Evolutionary conservation across 768 basidiomycete genomes (phyloP).

Genomic region (Dioszegia aurantiaca): DNA sequence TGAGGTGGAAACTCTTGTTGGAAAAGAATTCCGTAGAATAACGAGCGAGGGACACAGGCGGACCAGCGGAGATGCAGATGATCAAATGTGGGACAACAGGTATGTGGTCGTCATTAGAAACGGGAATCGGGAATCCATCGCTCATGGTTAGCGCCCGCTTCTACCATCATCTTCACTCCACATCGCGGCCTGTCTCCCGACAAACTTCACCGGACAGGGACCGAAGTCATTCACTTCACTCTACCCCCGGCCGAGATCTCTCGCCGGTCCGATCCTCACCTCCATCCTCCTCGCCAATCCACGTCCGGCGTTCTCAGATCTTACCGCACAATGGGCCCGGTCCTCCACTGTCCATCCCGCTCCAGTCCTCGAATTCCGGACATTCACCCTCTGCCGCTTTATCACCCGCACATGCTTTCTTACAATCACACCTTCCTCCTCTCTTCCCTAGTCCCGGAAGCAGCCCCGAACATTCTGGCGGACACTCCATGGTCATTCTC

Average conservation of each 20-base stretch:
- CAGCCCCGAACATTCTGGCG: constrained; percentile 24
- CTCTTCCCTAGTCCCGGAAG: constrained; percentile 25
- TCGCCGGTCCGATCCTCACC: constrained; percentile 17
- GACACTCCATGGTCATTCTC: constrained; percentile 41
- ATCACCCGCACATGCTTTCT: constrained; percentile 45
- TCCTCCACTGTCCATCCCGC: constrained; percentile 13
- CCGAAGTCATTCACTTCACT: constrained; percentile 27
- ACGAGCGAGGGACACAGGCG: constrained; percentile 30
- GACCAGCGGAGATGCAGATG: constrained; percentile 20
- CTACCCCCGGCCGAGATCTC: constrained; percentile 17
- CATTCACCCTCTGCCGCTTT: constrained; percentile 26
- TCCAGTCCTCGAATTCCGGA: background rate
- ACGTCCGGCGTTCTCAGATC: constrained; percentile 24
- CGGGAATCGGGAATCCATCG: background rate
- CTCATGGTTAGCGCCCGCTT: constrained; percentile 40
- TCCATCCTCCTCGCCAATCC: constrained; percentile 29
- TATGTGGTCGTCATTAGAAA: constrained; percentile 14
- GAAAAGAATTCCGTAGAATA: constrained; percentile 27
- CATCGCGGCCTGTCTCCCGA: constrained; percentile 36
- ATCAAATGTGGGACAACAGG: constrained; percentile 44
- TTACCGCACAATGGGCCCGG: constrained; percentile 28
- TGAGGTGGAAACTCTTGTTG: background rate
- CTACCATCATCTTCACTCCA: constrained; percentile 46
- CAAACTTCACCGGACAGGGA: constrained; percentile 21
- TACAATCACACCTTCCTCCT: constrained; percentile 41